phyloP scores from a whole-genome alignment of 108 stramenopile genomes.

The Skeletonema grethae region DNA sequence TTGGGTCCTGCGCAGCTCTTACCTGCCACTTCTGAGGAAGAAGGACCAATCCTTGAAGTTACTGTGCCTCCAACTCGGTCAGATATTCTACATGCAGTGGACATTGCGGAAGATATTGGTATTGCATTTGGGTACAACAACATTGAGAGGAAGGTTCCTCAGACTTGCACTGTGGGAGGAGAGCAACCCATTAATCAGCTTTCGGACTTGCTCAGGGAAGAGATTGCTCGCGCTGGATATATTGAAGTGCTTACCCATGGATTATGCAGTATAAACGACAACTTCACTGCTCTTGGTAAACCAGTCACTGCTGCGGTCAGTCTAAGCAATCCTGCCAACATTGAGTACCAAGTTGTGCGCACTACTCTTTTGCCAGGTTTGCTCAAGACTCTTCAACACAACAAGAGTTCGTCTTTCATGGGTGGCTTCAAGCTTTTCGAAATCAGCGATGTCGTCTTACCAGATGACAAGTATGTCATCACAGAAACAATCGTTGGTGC shows the following conservation, averaged over 20 bases:
- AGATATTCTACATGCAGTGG: constrained; percentile 97
- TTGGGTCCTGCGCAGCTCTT: constrained; percentile 87
- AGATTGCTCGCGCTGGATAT: constrained; percentile 95
- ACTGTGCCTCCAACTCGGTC: constrained; percentile 96
- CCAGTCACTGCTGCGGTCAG: constrained; percentile 77
- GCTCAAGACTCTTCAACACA: constrained; percentile 94
- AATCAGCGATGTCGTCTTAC: constrained; percentile 94
- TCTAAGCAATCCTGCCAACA: constrained; percentile 96
- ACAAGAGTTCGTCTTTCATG: constrained; percentile 81
- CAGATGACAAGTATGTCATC: constrained; percentile 82
- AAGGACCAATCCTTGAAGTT: constrained; percentile 80
- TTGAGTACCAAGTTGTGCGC: constrained; percentile 97
- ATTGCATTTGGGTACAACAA: constrained; percentile 99
- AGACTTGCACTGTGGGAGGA: constrained; percentile 81
- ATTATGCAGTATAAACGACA: constrained; percentile 89
- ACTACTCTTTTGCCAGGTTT: constrained; percentile 96
- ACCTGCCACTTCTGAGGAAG: constrained; percentile 43
- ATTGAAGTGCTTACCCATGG: constrained; percentile 93
- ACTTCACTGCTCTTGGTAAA: constrained; percentile 87
- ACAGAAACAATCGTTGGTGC: constrained; percentile 94
- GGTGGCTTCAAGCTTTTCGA: constrained; percentile 92
- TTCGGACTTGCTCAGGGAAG: constrained; percentile 94
- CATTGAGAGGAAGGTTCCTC: constrained; percentile 87
- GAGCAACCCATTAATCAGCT: constrained; percentile 91
- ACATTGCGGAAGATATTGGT: constrained; percentile 98